phyloP scores from a whole-genome alignment of 305 asterid genomes.

The Solanum hybrid region DNA sequence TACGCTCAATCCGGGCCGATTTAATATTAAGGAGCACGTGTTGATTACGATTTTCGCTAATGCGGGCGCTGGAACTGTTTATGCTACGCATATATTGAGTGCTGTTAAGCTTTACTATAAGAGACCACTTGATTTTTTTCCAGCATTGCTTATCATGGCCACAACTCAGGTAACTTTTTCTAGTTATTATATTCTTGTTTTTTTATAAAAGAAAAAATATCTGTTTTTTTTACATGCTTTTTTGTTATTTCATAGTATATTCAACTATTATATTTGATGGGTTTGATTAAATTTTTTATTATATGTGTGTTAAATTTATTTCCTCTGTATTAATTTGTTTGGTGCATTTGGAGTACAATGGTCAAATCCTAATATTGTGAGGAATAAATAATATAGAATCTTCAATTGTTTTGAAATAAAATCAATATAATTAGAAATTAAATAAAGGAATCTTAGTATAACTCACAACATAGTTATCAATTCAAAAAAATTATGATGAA shows the following conservation, averaged over 20 bases:
- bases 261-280: background rate
- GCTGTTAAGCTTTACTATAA: constrained; percentile 35
- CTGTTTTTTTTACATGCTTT: background rate
- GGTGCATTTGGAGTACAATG: background rate
- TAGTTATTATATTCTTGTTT: background rate
- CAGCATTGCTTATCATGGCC: constrained; percentile 29
- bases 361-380: background rate
- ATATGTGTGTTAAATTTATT: background rate
- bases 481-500: too few species aligned
- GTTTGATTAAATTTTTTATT: background rate
- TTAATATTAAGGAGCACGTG: constrained; percentile 50
- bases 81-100: constrained; percentile 43
- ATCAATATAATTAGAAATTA: background rate
- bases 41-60: constrained; percentile 45
- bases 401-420: background rate
- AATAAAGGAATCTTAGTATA: background rate
- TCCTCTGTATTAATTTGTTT: background rate
- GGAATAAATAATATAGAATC: background rate
- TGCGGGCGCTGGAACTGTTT: constrained; percentile 42
- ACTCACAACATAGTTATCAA: too few species aligned
- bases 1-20: constrained; percentile 50
- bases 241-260: background rate
- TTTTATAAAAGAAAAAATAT: background rate
- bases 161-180: constrained; percentile 38
- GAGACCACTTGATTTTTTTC: constrained; percentile 18